Percentiles rank a stretch among this genome's conserved stretches.
Evolutionary conservation across 441 rosid species (phyloP).

Genomic region (Adansonia madagascariensis): DNA sequence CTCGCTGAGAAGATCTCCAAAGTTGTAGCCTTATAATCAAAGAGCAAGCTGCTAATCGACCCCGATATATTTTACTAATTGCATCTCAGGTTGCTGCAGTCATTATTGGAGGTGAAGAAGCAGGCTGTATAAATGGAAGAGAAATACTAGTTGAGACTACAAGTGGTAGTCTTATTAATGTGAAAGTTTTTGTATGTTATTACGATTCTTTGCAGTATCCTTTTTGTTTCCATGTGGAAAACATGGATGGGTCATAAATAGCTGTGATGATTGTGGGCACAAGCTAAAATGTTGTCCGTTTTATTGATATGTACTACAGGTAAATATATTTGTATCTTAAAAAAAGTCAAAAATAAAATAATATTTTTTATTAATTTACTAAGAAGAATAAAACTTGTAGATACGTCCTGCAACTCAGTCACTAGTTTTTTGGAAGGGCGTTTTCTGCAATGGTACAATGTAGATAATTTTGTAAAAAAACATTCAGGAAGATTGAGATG

Average conservation of each 20-base stretch:
- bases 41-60: background rate
- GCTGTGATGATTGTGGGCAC: background rate
- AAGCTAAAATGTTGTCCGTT: background rate
- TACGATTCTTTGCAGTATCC: background rate
- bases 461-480: no score
- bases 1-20: background rate
- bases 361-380: no score
- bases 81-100: background rate
- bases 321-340: no score
- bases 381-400: no score
- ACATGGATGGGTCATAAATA: background rate
- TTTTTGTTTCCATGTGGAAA: background rate
- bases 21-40: background rate
- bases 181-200: background rate
- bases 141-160: background rate
- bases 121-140: background rate
- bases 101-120: background rate
- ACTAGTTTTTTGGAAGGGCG: background rate
- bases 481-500: background rate
- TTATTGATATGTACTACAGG: no score
- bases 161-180: background rate
- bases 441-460: background rate
- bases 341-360: no score
- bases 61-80: background rate
- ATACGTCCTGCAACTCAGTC: background rate